Percentiles rank a stretch among this genome's conserved stretches.
Evolutionary conservation across 345 rosid genomes (phyloP).

Genomic region (Dipteronia sinensis): DNA sequence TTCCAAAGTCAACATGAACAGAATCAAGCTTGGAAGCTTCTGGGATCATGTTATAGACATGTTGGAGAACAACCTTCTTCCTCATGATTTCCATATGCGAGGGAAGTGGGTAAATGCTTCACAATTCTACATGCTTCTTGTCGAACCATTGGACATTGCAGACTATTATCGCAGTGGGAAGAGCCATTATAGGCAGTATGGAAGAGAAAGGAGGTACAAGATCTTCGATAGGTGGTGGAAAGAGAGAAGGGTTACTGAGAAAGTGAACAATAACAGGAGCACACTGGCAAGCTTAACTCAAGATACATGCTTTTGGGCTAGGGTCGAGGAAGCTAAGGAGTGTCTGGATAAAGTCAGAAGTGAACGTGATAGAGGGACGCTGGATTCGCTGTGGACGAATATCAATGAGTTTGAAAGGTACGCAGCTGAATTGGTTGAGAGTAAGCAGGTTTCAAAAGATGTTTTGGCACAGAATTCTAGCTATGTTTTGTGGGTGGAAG

Average conservation of each 20-base stretch:
- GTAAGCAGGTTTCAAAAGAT: conserved; percentile 69
- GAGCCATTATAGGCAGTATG: conserved; percentile 55
- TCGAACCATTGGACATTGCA: conserved; percentile 80
- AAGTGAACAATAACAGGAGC: conserved; percentile 40
- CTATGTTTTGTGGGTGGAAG: conserved; percentile 57
- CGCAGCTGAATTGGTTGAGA: conserved; percentile 40
- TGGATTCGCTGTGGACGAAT: conserved; percentile 30
- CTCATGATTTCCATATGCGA: conserved; percentile 56
- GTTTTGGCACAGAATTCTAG: conserved; percentile 69
- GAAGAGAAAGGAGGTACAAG: conserved; percentile 72
- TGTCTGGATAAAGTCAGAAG: conserved; percentile 41
- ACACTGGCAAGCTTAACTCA: conserved; percentile 64
- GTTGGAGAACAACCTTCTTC: conserved; percentile 68
- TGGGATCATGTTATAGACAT: conserved; percentile 65
- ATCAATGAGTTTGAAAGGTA: conserved; percentile 40
- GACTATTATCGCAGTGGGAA: conserved; percentile 49
- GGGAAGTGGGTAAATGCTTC: conserved; percentile 69
- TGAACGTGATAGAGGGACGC: conserved; percentile 35
- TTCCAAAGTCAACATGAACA: conserved; percentile 56
- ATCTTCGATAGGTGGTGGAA: conserved; percentile 74
- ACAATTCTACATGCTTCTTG: conserved; percentile 65
- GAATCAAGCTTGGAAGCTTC: conserved; percentile 59
- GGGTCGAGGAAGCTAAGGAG: conserved; percentile 74
- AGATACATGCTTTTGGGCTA: conserved; percentile 90
- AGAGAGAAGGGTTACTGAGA: neutral